Evolutionary conservation across 352 stramenopile species (phyloP).

Genomic region (Globisporangium spiculum): DNA sequence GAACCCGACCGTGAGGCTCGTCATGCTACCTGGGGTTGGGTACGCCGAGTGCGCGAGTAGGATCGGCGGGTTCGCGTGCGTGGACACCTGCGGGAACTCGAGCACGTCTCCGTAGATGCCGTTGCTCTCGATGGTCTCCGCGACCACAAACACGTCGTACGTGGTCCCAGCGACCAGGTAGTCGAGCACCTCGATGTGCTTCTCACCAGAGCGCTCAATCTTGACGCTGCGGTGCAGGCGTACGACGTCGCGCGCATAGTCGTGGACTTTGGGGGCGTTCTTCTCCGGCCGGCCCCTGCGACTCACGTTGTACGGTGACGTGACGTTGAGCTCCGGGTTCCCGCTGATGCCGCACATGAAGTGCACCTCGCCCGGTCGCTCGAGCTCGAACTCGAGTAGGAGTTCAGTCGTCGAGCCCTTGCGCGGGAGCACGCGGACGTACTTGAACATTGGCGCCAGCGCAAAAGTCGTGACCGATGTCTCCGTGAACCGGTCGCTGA

Average conservation of each 20-base stretch:
- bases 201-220: constrained; percentile 21
- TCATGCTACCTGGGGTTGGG: constrained; percentile 47
- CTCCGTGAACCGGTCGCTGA: constrained; percentile 45
- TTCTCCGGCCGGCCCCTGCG: constrained; percentile 36
- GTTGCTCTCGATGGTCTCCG: constrained; percentile 44
- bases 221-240: constrained; percentile 39
- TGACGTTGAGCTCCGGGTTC: constrained; percentile 66
- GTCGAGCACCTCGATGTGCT: constrained; percentile 58
- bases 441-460: constrained; percentile 41
- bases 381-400: constrained; percentile 50
- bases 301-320: constrained; percentile 77
- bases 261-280: constrained; percentile 40
- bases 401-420: constrained; percentile 77
- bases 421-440: constrained; percentile 43
- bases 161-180: constrained; percentile 53
- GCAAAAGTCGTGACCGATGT: constrained; percentile 43
- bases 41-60: constrained; percentile 62
- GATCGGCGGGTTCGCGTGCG: constrained; percentile 60
- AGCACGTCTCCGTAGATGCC: constrained; percentile 58
- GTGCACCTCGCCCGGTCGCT: constrained; percentile 64
- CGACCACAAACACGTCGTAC: constrained; percentile 66
- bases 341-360: constrained; percentile 57
- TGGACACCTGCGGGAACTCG: constrained; percentile 45
- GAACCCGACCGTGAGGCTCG: constrained; percentile 58
- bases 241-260: constrained; percentile 65